Evolutionary conservation across 306 rosid genomes (phyloP), one percentile per base, ranked within the genome.

Genomic region (Trifolium pratense): DNA sequence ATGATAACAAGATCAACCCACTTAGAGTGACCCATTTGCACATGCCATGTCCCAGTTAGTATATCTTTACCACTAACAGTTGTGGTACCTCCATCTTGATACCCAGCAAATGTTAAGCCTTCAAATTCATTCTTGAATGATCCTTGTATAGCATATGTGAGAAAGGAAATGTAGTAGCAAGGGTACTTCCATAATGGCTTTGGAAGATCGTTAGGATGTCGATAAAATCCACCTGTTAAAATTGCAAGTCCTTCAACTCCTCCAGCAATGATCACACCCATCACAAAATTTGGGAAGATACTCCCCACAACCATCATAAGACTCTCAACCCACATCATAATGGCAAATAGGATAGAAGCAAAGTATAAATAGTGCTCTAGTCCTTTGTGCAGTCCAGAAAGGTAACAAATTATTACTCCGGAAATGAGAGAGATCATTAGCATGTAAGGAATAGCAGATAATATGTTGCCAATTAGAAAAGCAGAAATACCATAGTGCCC

Each of bases 221-320:
- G 31, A 64, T 84, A 86, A 77, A 86, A 84, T 7, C 96, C 90
- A 5, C 87, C 90, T 3, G 60, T 70, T 45, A 90, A 42, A 78
- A 90, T 86, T 79, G 81, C 79, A 12, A 87, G 75, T 12, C 92
- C 92, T 66, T 80, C 82, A 49, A 87, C 58, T 55, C 96, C 92
- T 9, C 86, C 85, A 13, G 79, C 86, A 2, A 83, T 79, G 21
- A 86, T 84, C 53, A 87, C 84, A 0, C 92, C 92, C 86, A 83
- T 80, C 9, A 86, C 84, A 43, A 70, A 89, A 60, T 89, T 85
- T 3, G 93, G 86, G 8, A 79, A 79, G 17, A 86, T 42, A 23
- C 92, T 84, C 0, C 85, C 89, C 26, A 90, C 88, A 18, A 87
- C 79, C 90, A 90, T 84, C 96, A 90, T 90, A 0, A 86, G 75